These are phyloP conservation scores for Candida smagusa DNA, from an alignment of 1,139 yeast genomes.

Conservation along the genomic window DNA sequence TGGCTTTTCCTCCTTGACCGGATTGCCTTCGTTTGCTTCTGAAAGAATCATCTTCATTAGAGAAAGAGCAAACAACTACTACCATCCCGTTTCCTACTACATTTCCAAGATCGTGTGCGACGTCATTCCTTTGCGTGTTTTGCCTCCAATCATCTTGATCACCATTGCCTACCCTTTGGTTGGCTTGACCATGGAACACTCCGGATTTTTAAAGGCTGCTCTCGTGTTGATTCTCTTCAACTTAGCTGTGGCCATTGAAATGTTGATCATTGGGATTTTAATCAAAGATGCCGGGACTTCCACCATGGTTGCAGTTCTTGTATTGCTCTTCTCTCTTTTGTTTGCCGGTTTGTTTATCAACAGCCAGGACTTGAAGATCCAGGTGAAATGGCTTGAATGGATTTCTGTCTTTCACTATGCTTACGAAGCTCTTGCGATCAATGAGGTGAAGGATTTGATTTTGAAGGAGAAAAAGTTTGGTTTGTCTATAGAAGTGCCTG, in stretches of 20 bases:
- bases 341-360: conserved; percentile 94
- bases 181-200: conserved; percentile 76
- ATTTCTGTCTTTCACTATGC: conserved; percentile 92
- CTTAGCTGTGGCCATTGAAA: conserved; percentile 79
- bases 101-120: conserved; percentile 84
- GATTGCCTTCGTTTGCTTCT: conserved; percentile 80
- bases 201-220: conserved; percentile 73
- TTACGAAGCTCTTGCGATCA: conserved; percentile 85
- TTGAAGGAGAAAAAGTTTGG: conserved; percentile 89
- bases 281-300: conserved; percentile 93
- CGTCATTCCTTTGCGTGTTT: conserved; percentile 79
- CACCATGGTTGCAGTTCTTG: conserved; percentile 80
- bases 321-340: conserved; percentile 75
- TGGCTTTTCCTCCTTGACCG: conserved; percentile 91
- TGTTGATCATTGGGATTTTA: conserved; percentile 81
- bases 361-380: conserved; percentile 68
- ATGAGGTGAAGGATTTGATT: conserved; percentile 87
- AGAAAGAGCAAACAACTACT: conserved; percentile 92
- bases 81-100: conserved; percentile 82
- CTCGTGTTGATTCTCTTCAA: conserved; percentile 76
- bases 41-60: conserved; percentile 87
- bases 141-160: conserved; percentile 85
- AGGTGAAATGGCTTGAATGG: conserved; percentile 77
- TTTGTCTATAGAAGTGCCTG: conserved; percentile 93
- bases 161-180: conserved; percentile 88